Conservation (phyloP, 2,329 filamentous ascomycete species). For the Aureobasidium pullulans region DNA sequence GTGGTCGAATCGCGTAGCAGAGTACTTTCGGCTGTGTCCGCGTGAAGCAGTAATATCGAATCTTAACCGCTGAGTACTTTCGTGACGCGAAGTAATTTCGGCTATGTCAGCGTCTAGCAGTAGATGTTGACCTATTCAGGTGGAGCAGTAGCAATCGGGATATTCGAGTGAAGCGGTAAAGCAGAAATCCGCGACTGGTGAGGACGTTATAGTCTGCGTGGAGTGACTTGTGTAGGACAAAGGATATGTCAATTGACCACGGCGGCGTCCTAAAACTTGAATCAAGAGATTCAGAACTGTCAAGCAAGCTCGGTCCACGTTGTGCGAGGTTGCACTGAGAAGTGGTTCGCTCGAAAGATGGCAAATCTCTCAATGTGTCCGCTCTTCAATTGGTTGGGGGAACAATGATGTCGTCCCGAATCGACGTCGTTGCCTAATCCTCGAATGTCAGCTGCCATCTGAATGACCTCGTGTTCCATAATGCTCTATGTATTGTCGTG, state of each 20-base stretch:
- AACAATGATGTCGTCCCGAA: not conserved
- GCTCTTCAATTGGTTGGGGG: not conserved
- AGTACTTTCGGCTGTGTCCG: too few relatives aligned
- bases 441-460: constrained; percentile 1
- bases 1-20: too few relatives aligned
- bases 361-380: not conserved
- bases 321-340: constrained; percentile 4
- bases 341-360: not conserved
- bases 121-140: too few relatives aligned
- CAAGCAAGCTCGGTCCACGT: not conserved
- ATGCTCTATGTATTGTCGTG: not conserved
- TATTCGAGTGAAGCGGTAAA: too few relatives aligned
- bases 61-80: too few relatives aligned
- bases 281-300: not conserved
- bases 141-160: too few relatives aligned
- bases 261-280: not conserved
- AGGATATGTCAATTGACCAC: not conserved
- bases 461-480: not conserved
- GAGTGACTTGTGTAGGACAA: not conserved
- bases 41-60: too few relatives aligned
- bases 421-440: not conserved
- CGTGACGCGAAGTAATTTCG: too few relatives aligned
- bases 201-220: not conserved
- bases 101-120: too few relatives aligned
- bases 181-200: not conserved